Evolutionary conservation across 1,284 basidiomycete species (phyloP), one percentile per base, ranked within the genome.

Genomic region (Phylloporus gajari): DNA sequence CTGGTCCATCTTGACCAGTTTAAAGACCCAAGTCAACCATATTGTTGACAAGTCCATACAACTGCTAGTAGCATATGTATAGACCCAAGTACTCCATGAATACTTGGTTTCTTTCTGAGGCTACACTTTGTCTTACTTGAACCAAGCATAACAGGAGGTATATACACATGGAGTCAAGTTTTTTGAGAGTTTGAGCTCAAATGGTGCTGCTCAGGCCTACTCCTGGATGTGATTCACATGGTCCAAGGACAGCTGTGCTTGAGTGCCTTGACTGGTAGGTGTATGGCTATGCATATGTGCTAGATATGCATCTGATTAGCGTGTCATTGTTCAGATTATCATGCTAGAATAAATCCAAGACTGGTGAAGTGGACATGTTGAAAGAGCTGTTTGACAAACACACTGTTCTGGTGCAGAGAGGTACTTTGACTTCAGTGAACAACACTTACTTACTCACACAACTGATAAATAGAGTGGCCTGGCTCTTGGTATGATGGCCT

Each of bases 301-400:
- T n/a, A 13, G 21, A 12, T 23, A 13, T 23, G 73, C 75, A 79
- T 79, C 72, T 76, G 80, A 64, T 65, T 83, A 68, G 72, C 80
- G 25, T 79, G 25, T 72, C 68, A 77, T 78, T 73, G 75, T 80
- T 79, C 56, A 79, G 82, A 53, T 74, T 68, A 19, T 71, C 74
- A 64, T 90, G 86, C 60, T 87, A 90, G 48, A 88, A 90, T 66
- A 86, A 88, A 80, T 94, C 95, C 79, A 92, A 91, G 71, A 85
- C 88, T 12, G 91, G 91, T 25, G 94, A 95, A 82, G 84, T 95
- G 42, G 88, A 87, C n/a, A 86, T 87, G 71, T 83, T 96, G 72
- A 86, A 85, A 65, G 83, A 79, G 19, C 87, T 89, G 63, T 96
- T n/a, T 82, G 85, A 83, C 58, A 80, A 78, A 35, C 78, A 79